These are phyloP conservation scores for Eimeria falciformis DNA, from an alignment of 169 alveolate genomes.

Conservation along the genomic window DNA sequence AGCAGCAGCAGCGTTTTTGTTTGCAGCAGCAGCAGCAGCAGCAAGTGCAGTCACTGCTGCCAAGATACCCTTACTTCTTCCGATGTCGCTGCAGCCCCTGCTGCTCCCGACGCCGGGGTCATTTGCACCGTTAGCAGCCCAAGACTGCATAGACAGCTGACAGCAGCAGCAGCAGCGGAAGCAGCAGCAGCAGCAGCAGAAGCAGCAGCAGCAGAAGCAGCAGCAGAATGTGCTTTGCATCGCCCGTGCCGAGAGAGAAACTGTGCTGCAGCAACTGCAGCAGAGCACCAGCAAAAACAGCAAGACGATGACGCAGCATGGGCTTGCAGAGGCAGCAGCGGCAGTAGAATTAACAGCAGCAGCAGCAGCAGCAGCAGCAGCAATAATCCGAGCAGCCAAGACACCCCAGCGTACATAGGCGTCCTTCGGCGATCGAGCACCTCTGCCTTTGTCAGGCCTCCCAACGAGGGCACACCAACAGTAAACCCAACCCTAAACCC, in stretches of 20 bases:
- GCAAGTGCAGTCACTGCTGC: not conserved
- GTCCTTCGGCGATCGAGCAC: not conserved
- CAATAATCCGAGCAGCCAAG: no score
- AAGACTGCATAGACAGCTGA: not conserved
- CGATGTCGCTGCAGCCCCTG: not conserved
- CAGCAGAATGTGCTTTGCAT: not conserved
- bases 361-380: no score
- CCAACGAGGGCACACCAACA: not conserved
- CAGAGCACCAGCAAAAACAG: not conserved
- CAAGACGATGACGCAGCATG: not conserved
- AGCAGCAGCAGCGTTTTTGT: not conserved
- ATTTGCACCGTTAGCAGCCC: not conserved
- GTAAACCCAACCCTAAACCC: not conserved
- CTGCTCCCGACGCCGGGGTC: not conserved
- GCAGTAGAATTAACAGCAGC: no score
- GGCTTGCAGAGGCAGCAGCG: not conserved
- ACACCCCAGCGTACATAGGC: no score
- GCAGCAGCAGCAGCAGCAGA: no score
- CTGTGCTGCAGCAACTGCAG: not conserved
- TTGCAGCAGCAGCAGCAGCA: not conserved
- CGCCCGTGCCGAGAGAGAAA: not conserved
- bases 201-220: constrained; percentile 1
- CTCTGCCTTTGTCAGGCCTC: not conserved
- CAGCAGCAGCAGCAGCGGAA: no score
- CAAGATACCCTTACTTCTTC: not conserved